phyloP scores from a whole-genome alignment of 2,329 filamentous ascomycete species.

The Onygenales sp. region DNA sequence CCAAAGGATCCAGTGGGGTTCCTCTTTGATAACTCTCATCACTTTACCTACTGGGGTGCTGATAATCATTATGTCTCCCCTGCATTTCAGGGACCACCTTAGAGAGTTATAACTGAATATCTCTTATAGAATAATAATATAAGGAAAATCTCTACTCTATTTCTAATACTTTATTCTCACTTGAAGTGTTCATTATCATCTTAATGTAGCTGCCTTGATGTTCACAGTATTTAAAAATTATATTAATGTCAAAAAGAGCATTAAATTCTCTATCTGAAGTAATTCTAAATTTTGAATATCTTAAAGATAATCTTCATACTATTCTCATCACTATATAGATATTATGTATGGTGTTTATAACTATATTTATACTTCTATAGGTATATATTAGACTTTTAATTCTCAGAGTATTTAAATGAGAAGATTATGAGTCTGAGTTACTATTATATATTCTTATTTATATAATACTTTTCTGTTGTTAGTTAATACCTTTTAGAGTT shows the following conservation, averaged over 20 bases:
- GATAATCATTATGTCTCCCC: too few species aligned
- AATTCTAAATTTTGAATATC: not conserved
- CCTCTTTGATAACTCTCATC: too few species aligned
- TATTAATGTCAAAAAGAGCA: not conserved
- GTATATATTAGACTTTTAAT: constrained; percentile 16
- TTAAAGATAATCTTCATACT: constrained; percentile 16
- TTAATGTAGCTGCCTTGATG: too few species aligned
- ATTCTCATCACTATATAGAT: constrained; percentile 18
- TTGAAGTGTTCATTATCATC: too few species aligned
- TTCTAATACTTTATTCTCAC: too few species aligned
- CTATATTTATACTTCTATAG: constrained; percentile 16
- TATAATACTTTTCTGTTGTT: not conserved
- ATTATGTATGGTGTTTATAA: constrained; percentile 18
- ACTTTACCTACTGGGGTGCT: too few species aligned
- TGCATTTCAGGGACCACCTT: too few species aligned
- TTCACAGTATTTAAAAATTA: too few species aligned
- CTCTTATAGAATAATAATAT: too few species aligned
- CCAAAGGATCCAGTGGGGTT: too few species aligned
- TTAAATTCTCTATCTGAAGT: not conserved
- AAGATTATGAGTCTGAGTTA: constrained; percentile 16
- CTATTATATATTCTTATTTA: not conserved
- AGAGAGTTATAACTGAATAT: too few species aligned
- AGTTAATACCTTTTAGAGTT: not conserved
- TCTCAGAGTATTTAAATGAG: constrained; percentile 15
- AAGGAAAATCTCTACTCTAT: too few species aligned